phyloP scores from a whole-genome alignment of 2,329 filamentous ascomycete genomes.

The Plectosphaerella sp. region DNA sequence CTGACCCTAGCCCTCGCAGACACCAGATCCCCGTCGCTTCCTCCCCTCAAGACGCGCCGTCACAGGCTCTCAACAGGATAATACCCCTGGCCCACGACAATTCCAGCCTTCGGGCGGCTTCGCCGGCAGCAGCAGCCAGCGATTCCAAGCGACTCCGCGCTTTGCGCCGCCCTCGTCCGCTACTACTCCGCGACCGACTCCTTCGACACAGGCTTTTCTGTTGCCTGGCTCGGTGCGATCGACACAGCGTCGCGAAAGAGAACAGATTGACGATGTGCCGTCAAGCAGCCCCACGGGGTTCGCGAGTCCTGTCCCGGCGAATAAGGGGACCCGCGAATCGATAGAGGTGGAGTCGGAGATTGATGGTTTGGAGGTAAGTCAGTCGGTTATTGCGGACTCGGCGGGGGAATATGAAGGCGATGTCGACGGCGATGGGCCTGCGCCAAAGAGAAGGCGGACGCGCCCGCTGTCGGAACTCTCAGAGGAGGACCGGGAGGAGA shows the following conservation, averaged over 20 bases:
- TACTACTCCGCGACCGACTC: conserved; percentile 8
- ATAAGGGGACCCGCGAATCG: conserved; percentile 4
- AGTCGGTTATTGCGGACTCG: not conserved
- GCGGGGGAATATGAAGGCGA: conserved; percentile 17
- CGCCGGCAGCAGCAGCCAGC: conserved; percentile 12
- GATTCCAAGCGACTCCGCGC: conserved; percentile 32
- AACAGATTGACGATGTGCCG: conserved; percentile 6
- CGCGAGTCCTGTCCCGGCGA: not conserved
- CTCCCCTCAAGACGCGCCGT: conserved; percentile 27
- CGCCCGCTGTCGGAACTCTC: not conserved
- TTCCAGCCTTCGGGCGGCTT: not conserved
- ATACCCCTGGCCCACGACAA: conserved; percentile 17
- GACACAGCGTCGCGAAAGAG: conserved; percentile 17
- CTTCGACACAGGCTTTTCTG: conserved; percentile 3
- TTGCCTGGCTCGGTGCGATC: conserved; percentile 10
- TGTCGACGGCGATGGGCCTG: not conserved
- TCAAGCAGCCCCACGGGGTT: conserved; percentile 5
- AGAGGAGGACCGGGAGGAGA: not conserved
- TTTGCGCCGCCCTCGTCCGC: conserved; percentile 27
- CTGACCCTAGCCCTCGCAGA: conserved; percentile 18
- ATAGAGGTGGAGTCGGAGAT: conserved; percentile 14
- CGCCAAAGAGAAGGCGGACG: conserved; percentile 10
- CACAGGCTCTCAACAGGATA: conserved; percentile 24
- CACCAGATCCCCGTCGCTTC: conserved; percentile 33
- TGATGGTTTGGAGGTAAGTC: not conserved